Evolutionary conservation across 768 basidiomycete genomes (phyloP), one percentile per base, ranked within the genome.

Genomic region (Basidioascus undulatus): DNA sequence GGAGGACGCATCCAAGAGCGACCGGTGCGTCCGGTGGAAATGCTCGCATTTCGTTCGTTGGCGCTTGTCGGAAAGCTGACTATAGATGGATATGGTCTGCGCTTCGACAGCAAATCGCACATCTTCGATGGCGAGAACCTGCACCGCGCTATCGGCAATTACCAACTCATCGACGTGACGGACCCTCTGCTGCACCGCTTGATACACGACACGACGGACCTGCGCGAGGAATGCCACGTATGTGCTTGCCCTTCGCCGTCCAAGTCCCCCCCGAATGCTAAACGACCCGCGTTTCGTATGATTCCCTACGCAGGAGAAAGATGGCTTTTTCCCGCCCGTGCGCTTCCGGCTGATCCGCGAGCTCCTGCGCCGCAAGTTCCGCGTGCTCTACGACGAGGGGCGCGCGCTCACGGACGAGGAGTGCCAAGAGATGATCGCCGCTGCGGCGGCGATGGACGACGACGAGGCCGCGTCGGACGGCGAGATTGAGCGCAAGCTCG

Each of bases 111-210:
- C 19, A 65, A 63, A 49, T 76, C 76, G 0, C 83, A 96, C 55
- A 67, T 84, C 25, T 98, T 96, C 49, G 83, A 98, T 55, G 92
- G 89, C 0, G 55, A 70, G 43, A 69, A 69, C 6, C 58, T 83
- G 35, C 71, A 75, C 34, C 74, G 76, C 49, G 79, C 89, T 56
- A 77, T 81, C 0, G 84, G 83, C 1, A 80, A 83, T 15, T 98
- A 82, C 60, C 92, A 96, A 57, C 64, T 98, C 6, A 80, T 80
- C 56, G 92, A 98, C 55, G 78, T 98, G 47, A 59, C 65, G 6
- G 92, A 98, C 54, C 72, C 74, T 6, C 75, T 86, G 68, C 58
- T 92, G 36, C 70, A 70, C 48, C 64, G 65, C 28, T 75, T 87
- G 69, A 80, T 96, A 39, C 67, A 76, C 45, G 71, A 76, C 43